A percentile compares a stretch with the other conserved stretches of the same genome.
Conservation (phyloP, 306 rosid genomes). For the Cicer chorassanicum region DNA sequence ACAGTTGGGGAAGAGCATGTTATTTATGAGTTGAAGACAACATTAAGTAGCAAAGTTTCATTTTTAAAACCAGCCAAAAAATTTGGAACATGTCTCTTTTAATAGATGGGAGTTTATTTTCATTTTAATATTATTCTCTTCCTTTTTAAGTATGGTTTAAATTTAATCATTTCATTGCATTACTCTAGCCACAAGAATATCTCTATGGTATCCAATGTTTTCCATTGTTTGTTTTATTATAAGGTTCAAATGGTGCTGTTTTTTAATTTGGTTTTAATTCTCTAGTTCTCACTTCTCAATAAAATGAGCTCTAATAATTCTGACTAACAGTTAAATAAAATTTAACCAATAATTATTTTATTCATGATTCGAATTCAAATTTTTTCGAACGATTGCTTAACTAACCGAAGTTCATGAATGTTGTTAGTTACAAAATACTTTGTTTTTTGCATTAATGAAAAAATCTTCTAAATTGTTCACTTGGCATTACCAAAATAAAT, state of each 20-base stretch:
- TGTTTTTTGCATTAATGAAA: not conserved
- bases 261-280: too few species aligned
- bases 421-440: too few species aligned
- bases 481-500: conserved; percentile 3
- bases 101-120: conserved; percentile 23
- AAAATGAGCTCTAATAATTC: too few species aligned
- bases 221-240: conserved; percentile 10
- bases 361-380: too few species aligned
- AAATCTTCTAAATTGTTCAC: not conserved
- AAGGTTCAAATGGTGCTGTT: conserved; percentile 5
- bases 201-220: not conserved
- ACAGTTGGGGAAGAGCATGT: conserved; percentile 47
- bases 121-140: not conserved
- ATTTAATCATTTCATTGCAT: conserved; percentile 10
- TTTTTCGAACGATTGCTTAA: too few species aligned
- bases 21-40: conserved; percentile 28
- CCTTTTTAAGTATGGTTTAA: not conserved
- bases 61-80: conserved; percentile 45
- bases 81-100: conserved; percentile 41
- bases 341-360: too few species aligned
- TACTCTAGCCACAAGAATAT: not conserved
- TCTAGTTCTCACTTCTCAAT: too few species aligned
- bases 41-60: conserved; percentile 40
- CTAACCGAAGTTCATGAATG: too few species aligned
- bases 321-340: too few species aligned